phyloP scores from a whole-genome alignment of 768 basidiomycete genomes.

The Sarcodon aspratus region DNA sequence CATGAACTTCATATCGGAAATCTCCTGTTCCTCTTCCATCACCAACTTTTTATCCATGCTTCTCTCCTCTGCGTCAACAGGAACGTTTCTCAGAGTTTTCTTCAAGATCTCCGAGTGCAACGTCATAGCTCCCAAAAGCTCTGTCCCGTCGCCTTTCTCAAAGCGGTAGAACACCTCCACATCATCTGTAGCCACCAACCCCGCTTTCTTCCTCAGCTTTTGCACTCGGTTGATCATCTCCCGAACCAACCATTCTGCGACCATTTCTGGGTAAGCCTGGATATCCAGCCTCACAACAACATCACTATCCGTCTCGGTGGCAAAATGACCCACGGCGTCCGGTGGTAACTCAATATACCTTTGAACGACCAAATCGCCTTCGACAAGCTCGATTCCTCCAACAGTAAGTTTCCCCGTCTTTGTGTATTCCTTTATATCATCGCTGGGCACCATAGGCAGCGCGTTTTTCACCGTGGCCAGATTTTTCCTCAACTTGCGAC shows the following conservation, averaged over 20 bases:
- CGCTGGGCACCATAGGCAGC: constrained; percentile 70
- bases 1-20: constrained; percentile 68
- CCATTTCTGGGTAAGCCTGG: constrained; percentile 75
- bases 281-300: constrained; percentile 92
- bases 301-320: constrained; percentile 86
- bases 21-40: constrained; percentile 81
- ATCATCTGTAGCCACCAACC: constrained; percentile 90
- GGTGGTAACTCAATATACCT: constrained; percentile 81
- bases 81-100: constrained; percentile 66
- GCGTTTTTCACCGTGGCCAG: constrained; percentile 81
- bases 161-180: constrained; percentile 81
- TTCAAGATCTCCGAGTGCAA: constrained; percentile 60
- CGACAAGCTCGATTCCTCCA: constrained; percentile 80
- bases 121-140: constrained; percentile 50
- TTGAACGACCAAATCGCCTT: constrained; percentile 86
- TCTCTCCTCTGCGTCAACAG: constrained; percentile 44
- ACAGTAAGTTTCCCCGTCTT: constrained; percentile 68
- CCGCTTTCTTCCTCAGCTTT: constrained; percentile 91
- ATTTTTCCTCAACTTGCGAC: constrained; percentile 89
- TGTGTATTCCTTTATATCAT: constrained; percentile 70
- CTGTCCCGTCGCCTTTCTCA: constrained; percentile 53
- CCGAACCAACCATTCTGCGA: constrained; percentile 79
- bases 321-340: constrained; percentile 38
- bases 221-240: constrained; percentile 91
- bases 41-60: constrained; percentile 38